Conservation (phyloP, 768 basidiomycete species). For the Rubroboletus satanas region DNA sequence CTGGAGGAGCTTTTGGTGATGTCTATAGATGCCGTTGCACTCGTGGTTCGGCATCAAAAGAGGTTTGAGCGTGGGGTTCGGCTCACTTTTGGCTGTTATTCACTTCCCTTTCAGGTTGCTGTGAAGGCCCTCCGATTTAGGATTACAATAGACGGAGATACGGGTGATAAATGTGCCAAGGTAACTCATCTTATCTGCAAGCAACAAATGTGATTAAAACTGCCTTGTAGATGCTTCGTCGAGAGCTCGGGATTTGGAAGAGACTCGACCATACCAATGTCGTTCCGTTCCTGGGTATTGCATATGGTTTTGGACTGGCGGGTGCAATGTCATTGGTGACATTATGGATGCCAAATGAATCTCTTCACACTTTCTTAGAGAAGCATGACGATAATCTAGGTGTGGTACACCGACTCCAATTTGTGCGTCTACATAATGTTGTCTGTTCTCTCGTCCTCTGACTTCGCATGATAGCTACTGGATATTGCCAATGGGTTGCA, state of each 20-base stretch:
- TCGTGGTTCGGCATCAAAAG: neutral
- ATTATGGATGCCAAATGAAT: neutral
- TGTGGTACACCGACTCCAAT: neutral
- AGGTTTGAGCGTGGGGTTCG: neutral
- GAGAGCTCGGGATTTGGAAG: conserved; percentile 6
- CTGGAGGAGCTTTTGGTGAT: conserved; percentile 16
- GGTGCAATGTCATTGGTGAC: neutral
- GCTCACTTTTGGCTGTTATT: neutral
- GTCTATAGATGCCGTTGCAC: conserved; percentile 11
- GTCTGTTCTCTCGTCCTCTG: conserved; percentile 15
- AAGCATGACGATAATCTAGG: neutral
- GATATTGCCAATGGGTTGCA: conserved; percentile 11
- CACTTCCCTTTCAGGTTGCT: conserved; percentile 14
- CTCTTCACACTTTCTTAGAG: neutral
- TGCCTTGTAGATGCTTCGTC: neutral
- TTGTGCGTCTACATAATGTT: conserved; percentile 18
- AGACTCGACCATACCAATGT: conserved; percentile 4
- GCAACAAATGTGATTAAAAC: neutral
- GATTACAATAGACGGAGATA: neutral
- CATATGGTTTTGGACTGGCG: neutral
- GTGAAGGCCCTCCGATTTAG: conserved; percentile 21
- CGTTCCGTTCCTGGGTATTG: conserved; percentile 9
- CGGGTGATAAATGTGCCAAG: neutral
- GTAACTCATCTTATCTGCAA: neutral
- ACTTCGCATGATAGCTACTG: conserved; percentile 11